Evolutionary conservation across 2,329 filamentous ascomycete species (phyloP).

Genomic region (Emmonsiellopsis sp.): DNA sequence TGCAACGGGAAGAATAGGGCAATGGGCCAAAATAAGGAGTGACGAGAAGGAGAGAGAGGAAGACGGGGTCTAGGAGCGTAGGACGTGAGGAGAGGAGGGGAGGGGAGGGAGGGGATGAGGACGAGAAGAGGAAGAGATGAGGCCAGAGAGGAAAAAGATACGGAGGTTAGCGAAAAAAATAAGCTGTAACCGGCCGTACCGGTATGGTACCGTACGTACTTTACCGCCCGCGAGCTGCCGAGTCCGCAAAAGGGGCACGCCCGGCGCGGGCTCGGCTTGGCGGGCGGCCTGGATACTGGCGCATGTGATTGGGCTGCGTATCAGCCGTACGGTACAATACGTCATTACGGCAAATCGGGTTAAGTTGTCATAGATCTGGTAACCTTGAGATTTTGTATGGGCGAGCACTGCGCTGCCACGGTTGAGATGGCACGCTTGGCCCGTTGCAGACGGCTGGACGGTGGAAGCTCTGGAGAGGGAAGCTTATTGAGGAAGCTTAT

Average conservation of each 20-base stretch:
- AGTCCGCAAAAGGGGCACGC: neutral
- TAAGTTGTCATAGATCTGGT: neutral
- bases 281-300: neutral
- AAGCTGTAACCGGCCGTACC: neutral
- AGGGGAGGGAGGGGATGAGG: neutral
- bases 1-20: neutral
- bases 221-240: neutral
- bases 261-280: neutral
- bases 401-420: no score
- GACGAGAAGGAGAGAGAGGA: slow-evolving; percentile 4
- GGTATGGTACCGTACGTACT: neutral
- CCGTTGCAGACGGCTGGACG: neutral
- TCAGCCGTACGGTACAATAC: neutral
- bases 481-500: neutral
- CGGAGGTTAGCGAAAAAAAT: neutral
- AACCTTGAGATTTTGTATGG: no score
- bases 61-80: neutral
- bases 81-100: slow-evolving; percentile 3
- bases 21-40: neutral
- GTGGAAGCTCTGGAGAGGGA: neutral
- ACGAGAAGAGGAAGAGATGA: neutral
- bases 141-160: neutral
- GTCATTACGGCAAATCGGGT: neutral
- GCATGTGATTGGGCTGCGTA: neutral
- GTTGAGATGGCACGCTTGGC: no score